Evolutionary conservation across 331 rosid species (phyloP).

Genomic region (Quercus phellos): DNA sequence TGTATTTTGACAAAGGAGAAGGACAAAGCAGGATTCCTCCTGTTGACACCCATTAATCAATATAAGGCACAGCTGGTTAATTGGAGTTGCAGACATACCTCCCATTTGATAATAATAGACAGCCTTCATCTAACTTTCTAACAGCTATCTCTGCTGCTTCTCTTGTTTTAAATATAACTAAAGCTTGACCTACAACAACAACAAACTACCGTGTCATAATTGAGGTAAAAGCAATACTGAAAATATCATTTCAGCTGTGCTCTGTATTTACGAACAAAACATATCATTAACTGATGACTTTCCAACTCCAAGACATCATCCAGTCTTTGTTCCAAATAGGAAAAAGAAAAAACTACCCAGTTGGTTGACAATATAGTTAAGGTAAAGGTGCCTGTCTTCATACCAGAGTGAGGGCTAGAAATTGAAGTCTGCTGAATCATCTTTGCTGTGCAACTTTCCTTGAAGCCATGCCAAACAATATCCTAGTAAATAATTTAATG

Average conservation of each 20-base stretch:
- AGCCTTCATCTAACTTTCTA: conserved; percentile 51
- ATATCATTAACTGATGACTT: not conserved
- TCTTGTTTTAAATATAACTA: conserved; percentile 55
- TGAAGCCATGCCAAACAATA: conserved; percentile 55
- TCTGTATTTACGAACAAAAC: not conserved
- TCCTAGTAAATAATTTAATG: conserved; percentile 40
- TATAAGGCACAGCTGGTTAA: not conserved
- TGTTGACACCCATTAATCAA: conserved; percentile 1
- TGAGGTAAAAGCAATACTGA: not conserved
- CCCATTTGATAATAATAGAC: conserved; percentile 71
- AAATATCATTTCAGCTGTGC: not conserved
- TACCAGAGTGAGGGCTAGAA: conserved; percentile 77
- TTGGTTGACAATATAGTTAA: not conserved
- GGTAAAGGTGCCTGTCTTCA: not conserved
- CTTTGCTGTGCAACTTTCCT: conserved; percentile 66
- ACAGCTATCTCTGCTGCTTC: conserved; percentile 61
- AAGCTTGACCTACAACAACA: conserved; percentile 75
- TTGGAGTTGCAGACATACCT: conserved; percentile 53
- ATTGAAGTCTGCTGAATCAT: conserved; percentile 56
- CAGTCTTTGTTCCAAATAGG: not conserved
- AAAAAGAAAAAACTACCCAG: not conserved
- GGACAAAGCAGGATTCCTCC: not conserved
- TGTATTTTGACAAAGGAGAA: not conserved
- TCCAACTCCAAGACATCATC: not conserved
- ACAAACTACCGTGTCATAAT: conserved; percentile 13